These are phyloP conservation scores for Cerrena zonata DNA, from an alignment of 1,284 basidiomycete genomes.

Conservation along the genomic window DNA sequence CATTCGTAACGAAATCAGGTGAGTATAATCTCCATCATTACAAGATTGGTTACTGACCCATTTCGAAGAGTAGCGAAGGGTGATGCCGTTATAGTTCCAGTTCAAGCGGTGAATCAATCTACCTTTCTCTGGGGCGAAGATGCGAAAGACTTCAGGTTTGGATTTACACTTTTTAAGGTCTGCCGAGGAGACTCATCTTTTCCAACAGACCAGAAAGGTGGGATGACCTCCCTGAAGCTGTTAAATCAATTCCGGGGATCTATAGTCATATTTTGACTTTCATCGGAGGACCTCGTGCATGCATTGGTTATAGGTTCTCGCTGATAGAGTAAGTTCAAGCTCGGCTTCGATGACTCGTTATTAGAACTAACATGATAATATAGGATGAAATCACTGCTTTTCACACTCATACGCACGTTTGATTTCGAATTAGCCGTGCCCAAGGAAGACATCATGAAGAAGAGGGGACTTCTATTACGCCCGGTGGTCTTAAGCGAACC, in stretches of 20 bases:
- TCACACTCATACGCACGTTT: slow-evolving; percentile 51
- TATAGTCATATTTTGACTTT: slow-evolving; percentile 59
- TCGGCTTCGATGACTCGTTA: not conserved
- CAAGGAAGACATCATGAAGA: slow-evolving; percentile 19
- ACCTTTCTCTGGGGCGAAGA: slow-evolving; percentile 53
- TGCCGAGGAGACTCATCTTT: not conserved
- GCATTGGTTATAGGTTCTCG: slow-evolving; percentile 69
- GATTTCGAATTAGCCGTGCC: slow-evolving; percentile 51
- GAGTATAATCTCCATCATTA: slow-evolving; percentile 1
- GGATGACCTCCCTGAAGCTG: slow-evolving; percentile 42
- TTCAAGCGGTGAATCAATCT: slow-evolving; percentile 40
- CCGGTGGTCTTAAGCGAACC: slow-evolving; percentile 13
- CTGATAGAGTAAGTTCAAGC: slow-evolving; percentile 46
- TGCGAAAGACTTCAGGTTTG: slow-evolving; percentile 45
- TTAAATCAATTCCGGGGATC: slow-evolving; percentile 47
- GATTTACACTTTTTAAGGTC: not conserved
- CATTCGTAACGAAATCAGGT: slow-evolving; percentile 23
- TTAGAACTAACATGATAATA: slow-evolving; percentile 32
- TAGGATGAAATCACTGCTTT: slow-evolving; percentile 51
- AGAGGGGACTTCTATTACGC: slow-evolving; percentile 16
- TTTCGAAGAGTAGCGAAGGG: slow-evolving; percentile 35
- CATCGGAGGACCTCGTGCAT: slow-evolving; percentile 53
- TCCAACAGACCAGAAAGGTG: slow-evolving; percentile 58
- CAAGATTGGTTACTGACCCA: not conserved
- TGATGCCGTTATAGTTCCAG: slow-evolving; percentile 41